phyloP scores from a whole-genome alignment of 306 rosid genomes.

The Dryas octopetala region DNA sequence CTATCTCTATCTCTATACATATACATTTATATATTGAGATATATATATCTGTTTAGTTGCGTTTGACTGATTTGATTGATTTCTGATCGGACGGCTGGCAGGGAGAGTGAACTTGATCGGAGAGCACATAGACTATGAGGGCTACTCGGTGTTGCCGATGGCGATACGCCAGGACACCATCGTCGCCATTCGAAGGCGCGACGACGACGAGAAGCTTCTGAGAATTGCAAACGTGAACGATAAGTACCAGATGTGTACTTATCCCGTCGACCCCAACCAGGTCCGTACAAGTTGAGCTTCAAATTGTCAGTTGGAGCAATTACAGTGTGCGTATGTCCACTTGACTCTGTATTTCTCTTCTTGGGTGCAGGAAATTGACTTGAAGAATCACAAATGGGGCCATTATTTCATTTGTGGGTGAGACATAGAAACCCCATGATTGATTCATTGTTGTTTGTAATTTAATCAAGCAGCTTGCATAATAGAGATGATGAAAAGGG shows the following conservation, averaged over 20 bases:
- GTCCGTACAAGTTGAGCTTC: conserved; percentile 25
- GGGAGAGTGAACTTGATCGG: conserved; percentile 99
- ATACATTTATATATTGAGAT: not conserved
- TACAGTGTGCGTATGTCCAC: not conserved
- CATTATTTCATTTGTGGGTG: conserved; percentile 97
- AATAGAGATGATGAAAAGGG: not conserved
- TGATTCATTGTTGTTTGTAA: not conserved
- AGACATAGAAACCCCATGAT: conserved; percentile 30
- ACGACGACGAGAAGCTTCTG: conserved; percentile 41
- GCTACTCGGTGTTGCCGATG: conserved; percentile 98
- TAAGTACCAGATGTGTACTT: conserved; percentile 67
- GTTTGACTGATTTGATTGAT: not conserved
- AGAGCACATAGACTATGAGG: conserved; percentile 94
- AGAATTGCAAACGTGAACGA: conserved; percentile 76
- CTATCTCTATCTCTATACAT: not conserved
- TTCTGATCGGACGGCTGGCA: conserved; percentile 25
- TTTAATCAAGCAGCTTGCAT: not conserved
- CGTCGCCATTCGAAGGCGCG: conserved; percentile 64
- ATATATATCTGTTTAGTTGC: not conserved
- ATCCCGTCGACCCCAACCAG: conserved; percentile 89
- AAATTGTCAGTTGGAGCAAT: not conserved
- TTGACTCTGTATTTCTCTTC: not conserved
- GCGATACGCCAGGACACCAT: conserved; percentile 95
- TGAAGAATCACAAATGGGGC: conserved; percentile 96
- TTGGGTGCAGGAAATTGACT: conserved; percentile 63